Percentiles rank a stretch among this genome's conserved stretches.
Conservation (phyloP, 306 rosid genomes). For the Quercus rubra region DNA sequence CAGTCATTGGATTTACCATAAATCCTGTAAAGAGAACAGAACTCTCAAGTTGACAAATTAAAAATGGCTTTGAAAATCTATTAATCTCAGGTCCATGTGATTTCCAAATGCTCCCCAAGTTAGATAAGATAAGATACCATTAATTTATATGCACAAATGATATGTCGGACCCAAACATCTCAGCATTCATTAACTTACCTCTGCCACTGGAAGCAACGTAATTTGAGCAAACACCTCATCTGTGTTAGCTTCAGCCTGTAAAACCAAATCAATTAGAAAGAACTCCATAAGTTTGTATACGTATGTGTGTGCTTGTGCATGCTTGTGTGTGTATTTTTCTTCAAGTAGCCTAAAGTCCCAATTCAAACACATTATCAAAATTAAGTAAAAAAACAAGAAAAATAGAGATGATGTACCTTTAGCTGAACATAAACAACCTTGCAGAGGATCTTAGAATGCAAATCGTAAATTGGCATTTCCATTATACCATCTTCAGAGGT, state of each 20-base stretch:
- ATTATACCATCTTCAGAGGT: conserved; percentile 26
- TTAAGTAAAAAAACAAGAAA: not conserved
- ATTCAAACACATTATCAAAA: not conserved
- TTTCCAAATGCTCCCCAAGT: not conserved
- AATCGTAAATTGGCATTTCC: conserved; percentile 46
- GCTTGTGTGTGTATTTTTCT: not conserved
- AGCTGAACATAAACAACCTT: conserved; percentile 40
- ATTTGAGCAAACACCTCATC: conserved; percentile 64
- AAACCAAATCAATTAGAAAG: conserved; percentile 13
- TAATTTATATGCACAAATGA: not conserved
- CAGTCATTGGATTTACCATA: not conserved
- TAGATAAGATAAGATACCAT: not conserved
- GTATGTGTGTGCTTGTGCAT: no score
- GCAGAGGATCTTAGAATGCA: conserved; percentile 69
- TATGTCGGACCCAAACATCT: not conserved
- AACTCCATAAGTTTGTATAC: no score
- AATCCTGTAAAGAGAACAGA: not conserved
- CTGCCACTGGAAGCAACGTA: conserved; percentile 44
- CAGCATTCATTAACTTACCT: conserved; percentile 30
- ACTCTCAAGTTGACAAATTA: not conserved
- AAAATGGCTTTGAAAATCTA: not conserved
- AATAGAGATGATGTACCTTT: conserved; percentile 36
- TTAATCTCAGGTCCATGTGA: not conserved
- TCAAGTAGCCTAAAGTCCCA: not conserved
- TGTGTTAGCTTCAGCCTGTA: conserved; percentile 52